Evolutionary conservation across 768 basidiomycete genomes (phyloP).

Genomic region (Lepiota venenata): DNA sequence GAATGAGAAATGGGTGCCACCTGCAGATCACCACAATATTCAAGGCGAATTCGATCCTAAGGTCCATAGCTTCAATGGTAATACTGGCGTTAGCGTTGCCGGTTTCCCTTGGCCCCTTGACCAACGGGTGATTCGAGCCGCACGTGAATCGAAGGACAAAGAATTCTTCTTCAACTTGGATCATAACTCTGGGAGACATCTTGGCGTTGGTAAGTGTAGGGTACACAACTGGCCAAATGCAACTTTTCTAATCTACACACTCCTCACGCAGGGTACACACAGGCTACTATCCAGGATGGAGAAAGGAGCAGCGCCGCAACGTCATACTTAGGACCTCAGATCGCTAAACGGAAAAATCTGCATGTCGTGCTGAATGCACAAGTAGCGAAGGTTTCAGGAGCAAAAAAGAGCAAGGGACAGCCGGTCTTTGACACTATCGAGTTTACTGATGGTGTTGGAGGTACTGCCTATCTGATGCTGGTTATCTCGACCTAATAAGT

Average conservation of each 20-base stretch:
- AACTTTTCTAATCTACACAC: conserved; percentile 28
- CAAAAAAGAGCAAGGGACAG: conserved; percentile 13
- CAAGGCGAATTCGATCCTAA: conserved; percentile 29
- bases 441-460: conserved; percentile 16
- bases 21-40: conserved; percentile 30
- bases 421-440: conserved; percentile 21
- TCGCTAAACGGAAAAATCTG: conserved; percentile 25
- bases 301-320: conserved; percentile 27
- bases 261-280: conserved; percentile 23
- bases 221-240: conserved; percentile 28
- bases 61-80: conserved; percentile 28
- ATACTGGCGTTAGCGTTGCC: conserved; percentile 27
- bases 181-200: conserved; percentile 10
- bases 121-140: conserved; percentile 19
- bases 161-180: conserved; percentile 12
- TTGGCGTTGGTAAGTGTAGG: conserved; percentile 23
- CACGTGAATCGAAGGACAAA: not conserved
- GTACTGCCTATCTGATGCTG: not conserved
- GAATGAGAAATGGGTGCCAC: conserved; percentile 24
- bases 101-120: conserved; percentile 25
- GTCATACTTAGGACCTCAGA: conserved; percentile 25
- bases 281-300: conserved; percentile 25
- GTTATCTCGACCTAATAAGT: not conserved
- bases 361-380: conserved; percentile 26
- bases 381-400: conserved; percentile 22